These are phyloP conservation scores for Primulina eburnea DNA, from an alignment of 257 asterid species.

Conservation along the genomic window DNA sequence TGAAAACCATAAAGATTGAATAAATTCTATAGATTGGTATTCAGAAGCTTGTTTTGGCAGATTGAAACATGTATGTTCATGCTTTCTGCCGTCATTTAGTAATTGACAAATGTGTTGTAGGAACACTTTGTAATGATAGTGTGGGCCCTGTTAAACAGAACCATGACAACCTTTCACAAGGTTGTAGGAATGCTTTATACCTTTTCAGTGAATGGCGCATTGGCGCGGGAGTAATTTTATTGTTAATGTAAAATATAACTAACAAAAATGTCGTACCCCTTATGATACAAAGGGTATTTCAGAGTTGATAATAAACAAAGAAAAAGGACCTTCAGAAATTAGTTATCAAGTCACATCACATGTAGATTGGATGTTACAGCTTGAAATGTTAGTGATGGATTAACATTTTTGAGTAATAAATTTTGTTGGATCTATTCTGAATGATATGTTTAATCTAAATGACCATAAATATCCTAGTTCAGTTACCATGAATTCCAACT, in stretches of 20 bases:
- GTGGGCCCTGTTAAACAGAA: background rate
- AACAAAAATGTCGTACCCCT: background rate
- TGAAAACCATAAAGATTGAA: background rate
- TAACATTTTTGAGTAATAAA: too few relatives aligned
- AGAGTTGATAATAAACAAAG: background rate
- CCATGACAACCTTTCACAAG: background rate
- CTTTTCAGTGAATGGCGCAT: background rate
- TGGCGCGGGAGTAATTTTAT: background rate
- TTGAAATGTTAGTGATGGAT: background rate
- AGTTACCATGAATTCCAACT: background rate
- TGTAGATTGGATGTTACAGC: background rate
- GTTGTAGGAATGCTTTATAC: background rate
- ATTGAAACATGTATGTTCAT: background rate
- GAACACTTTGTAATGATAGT: background rate
- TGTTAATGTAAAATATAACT: background rate
- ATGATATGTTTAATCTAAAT: too few relatives aligned
- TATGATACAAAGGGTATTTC: background rate
- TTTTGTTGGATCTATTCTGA: background rate
- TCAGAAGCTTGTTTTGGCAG: background rate
- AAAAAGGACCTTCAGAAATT: slow-evolving; percentile 1
- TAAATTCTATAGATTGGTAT: background rate
- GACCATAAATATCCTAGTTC: background rate
- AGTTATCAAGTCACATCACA: background rate
- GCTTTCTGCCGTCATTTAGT: background rate
- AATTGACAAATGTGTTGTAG: background rate